Base-by-base conservation (phyloP, 2,329 filamentous ascomycete species). In the Achaetomium macrosporum region DNA sequence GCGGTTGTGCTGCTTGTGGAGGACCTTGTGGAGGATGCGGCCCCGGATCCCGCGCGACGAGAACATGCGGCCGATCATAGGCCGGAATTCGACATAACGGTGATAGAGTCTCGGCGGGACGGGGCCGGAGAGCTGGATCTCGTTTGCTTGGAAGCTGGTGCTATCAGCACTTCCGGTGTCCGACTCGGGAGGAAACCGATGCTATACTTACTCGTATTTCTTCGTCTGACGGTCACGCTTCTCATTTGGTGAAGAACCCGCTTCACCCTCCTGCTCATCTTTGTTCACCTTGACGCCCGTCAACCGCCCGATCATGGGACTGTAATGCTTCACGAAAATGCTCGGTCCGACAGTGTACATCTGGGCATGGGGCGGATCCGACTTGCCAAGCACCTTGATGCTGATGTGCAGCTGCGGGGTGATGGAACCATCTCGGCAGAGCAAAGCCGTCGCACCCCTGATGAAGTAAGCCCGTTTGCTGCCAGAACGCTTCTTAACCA, bases 21-120 rank as follows among this genome's bases (percentile, higher is more conserved):
- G 76, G 1, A 89, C 88, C 63, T 85, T 86, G 68, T 93, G 90
- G 17, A 96, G 74, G 42, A 96, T 77, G 57, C 82, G 84, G 16
- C 92, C 92, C 45, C 87, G 80, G 4, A 96, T 63, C 48, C 90
- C 91, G 29, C 81, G 81, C 10, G 82, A 81, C 1, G 84, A 86
- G 70, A 96, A 97, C 84, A 96, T 95, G 58, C 84, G 82, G 47
- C 88, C 88, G 50, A 97, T 87, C 64, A 96, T 89, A 25, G 91
- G 90, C 52, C 84, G 87, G 70, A 96, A 96, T 67, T 95, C 91
- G 53, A 96, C 91, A 65, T 87, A 97, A 60, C 90, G 87, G 67
- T 96, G 91, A 68, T 96, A 96, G 33, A 97, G 75, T 57, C 83
- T 76, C 2, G 82, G 74, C 0, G 92, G 91, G 0, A 93, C 85